Base-by-base conservation (phyloP, 106 monocot genomes). In the Dioscorea dumetorum region DNA sequence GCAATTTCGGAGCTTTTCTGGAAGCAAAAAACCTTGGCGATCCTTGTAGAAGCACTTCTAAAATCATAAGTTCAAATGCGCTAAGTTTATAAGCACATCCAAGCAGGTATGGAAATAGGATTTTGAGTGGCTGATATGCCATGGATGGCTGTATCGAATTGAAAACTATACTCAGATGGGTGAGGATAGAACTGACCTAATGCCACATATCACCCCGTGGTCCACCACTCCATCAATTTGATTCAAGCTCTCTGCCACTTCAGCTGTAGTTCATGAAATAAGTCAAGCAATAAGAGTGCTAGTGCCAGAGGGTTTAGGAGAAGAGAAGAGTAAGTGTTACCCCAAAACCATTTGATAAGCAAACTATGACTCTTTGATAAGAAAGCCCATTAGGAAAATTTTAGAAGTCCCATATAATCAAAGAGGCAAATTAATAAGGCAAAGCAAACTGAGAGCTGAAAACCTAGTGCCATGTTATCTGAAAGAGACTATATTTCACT, bases 141-240 rank as follows among this genome's bases (percentile, higher is more conserved):
- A 48, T 60, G 48, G 34, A 50, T n/a, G 53, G 21, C 57, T 34
- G 12, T 68, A 60, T 17, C 28, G 28, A 8, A 54, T 15, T 5
- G 8, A 57, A 12, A 61, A 52, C 8, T 50, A 14, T 22, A 64
- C 8, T 21, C 22, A 49, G 24, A 15, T n/a, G 59, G 59, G 51
- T 34, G 6, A 13, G 56, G 12, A 58, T 67, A 53, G 49, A 72
- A 72, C 83, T 87, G 41, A 91, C 79, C 77, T 77, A 53, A 74
- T 78, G 67, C 73, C 71, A 33, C n/a, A 69, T 66, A 92, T 58
- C 22, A 92, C 68, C 61, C 88, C 92, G 76, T 92, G 88, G 49
- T 83, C 82, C 24, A 92, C 82, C 59, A 88, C 92, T 24, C 92
- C 92, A 59, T 67, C 83, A 49, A 92, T 76, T 57, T 75, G 74